These are phyloP conservation scores for Hirsutella rhossiliensis DNA, from an alignment of 2,329 filamentous ascomycete genomes.

Conservation along the genomic window DNA sequence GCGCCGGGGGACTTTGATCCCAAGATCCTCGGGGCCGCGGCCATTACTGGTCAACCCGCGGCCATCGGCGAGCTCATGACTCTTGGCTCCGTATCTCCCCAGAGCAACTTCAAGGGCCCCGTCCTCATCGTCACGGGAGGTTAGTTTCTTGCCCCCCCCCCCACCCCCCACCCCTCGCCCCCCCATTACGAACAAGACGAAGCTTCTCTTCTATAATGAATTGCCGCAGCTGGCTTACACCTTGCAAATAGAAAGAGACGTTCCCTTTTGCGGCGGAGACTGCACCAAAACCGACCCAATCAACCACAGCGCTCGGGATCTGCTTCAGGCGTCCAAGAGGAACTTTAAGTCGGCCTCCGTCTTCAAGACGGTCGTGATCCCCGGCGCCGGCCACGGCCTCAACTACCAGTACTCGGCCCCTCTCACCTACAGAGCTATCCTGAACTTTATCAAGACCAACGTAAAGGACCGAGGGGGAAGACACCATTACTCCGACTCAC, in stretches of 20 bases:
- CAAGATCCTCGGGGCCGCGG: conserved; percentile 32
- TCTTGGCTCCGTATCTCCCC: conserved; percentile 24
- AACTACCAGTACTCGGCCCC: conserved; percentile 29
- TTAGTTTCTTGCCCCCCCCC: conserved; percentile 13
- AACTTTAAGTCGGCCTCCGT: conserved; percentile 30
- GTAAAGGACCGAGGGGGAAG: too few relatives aligned
- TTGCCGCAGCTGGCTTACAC: too few relatives aligned
- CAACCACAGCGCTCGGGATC: conserved; percentile 19
- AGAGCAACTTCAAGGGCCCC: conserved; percentile 35
- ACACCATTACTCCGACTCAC: too few relatives aligned
- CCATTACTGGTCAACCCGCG: conserved; percentile 39
- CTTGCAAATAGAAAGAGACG: conserved; percentile 26
- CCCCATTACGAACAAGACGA: neutral
- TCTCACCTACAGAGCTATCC: conserved; percentile 21
- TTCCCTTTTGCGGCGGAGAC: conserved; percentile 51
- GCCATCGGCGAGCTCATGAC: conserved; percentile 48
- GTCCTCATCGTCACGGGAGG: conserved; percentile 47
- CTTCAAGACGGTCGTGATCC: conserved; percentile 43
- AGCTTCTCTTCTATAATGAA: neutral
- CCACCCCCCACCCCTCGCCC: neutral
- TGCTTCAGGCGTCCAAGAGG: conserved; percentile 28
- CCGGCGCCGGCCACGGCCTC: conserved; percentile 36
- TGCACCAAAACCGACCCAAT: conserved; percentile 34
- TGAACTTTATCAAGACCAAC: conserved; percentile 16
- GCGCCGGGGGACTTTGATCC: conserved; percentile 42